Conservation (phyloP, 768 basidiomycete species). For the Serendipita indica region DNA sequence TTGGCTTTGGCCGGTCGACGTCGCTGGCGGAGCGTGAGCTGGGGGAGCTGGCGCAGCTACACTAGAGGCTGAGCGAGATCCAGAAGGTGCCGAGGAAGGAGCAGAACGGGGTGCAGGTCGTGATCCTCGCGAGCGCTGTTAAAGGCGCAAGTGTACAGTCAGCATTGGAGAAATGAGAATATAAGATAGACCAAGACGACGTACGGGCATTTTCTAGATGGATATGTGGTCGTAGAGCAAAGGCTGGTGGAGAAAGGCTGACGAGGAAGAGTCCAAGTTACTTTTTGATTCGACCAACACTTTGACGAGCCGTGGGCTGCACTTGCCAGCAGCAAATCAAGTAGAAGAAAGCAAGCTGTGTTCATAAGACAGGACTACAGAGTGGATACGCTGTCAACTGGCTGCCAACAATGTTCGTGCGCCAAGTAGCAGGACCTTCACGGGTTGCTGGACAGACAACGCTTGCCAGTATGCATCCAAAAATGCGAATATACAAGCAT, state of each 20-base stretch:
- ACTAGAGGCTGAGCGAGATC: slow-evolving; percentile 31
- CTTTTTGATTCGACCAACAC: background rate
- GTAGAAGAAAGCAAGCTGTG: too few species aligned
- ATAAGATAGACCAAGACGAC: slow-evolving; percentile 18
- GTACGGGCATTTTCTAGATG: slow-evolving; percentile 33
- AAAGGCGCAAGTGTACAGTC: slow-evolving; percentile 38
- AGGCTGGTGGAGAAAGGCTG: slow-evolving; percentile 15
- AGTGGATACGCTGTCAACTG: background rate
- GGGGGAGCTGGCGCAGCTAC: slow-evolving; percentile 30
- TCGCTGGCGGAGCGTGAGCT: slow-evolving; percentile 21
- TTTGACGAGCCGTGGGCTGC: too few species aligned
- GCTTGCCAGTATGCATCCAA: too few species aligned
- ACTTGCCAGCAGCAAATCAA: too few species aligned
- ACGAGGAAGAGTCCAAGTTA: slow-evolving; percentile 22
- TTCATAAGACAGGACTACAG: too few species aligned
- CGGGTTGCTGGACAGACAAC: too few species aligned
- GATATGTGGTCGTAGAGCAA: slow-evolving; percentile 4
- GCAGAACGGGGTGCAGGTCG: slow-evolving; percentile 39
- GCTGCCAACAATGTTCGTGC: background rate
- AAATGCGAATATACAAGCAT: too few species aligned
- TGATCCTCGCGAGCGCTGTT: slow-evolving; percentile 45
- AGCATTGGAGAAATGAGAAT: slow-evolving; percentile 6
- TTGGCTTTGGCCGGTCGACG: slow-evolving; percentile 18
- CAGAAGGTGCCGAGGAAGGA: slow-evolving; percentile 29
- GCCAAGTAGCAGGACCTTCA: slow-evolving; percentile 1